Evolutionary conservation across 495 filamentous ascomycete species (phyloP).

Genomic region (Antarctomyces pellizariae): DNA sequence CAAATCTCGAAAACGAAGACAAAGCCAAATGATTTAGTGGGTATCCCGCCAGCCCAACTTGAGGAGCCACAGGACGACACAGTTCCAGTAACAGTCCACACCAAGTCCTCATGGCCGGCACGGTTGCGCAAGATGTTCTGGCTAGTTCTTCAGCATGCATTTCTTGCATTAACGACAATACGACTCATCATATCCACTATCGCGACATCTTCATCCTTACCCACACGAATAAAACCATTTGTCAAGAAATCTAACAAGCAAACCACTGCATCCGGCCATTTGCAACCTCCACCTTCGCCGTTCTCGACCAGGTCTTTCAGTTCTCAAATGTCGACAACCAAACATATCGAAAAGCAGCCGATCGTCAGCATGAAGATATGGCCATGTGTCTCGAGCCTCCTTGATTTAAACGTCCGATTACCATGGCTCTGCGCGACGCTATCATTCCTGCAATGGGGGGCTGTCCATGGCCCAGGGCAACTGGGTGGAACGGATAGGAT

Average conservation of each 20-base stretch:
- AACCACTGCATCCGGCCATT: slow-evolving; percentile 4
- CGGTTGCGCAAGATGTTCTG: slow-evolving; percentile 34
- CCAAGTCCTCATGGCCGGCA: too few species aligned
- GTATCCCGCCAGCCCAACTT: too few species aligned
- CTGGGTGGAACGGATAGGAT: slow-evolving; percentile 51
- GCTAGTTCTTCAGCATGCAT: slow-evolving; percentile 42
- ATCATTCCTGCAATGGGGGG: slow-evolving; percentile 46
- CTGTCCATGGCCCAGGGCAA: slow-evolving; percentile 45
- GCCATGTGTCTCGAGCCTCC: slow-evolving; percentile 40
- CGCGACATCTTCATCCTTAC: slow-evolving; percentile 26
- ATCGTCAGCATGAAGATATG: slow-evolving; percentile 52
- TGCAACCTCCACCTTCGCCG: slow-evolving; percentile 2
- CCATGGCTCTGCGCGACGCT: slow-evolving; percentile 60
- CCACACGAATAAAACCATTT: slow-evolving; percentile 6
- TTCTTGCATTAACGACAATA: slow-evolving; percentile 37
- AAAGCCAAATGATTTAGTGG: too few species aligned
- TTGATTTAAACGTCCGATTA: slow-evolving; percentile 55
- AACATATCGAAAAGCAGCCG: too few species aligned
- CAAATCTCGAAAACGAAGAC: slow-evolving; percentile 12
- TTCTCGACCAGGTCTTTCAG: slow-evolving; percentile 1
- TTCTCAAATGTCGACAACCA: slow-evolving; percentile 14
- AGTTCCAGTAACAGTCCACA: too few species aligned
- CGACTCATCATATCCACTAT: slow-evolving; percentile 31
- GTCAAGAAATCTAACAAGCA: slow-evolving; percentile 6
- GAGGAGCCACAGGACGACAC: too few species aligned